A percentile compares a stretch with the other conserved stretches of the same genome.
These are phyloP conservation scores for Talaromyces islandicus DNA, from an alignment of 2,329 filamentous ascomycete genomes.

Conservation along the genomic window DNA sequence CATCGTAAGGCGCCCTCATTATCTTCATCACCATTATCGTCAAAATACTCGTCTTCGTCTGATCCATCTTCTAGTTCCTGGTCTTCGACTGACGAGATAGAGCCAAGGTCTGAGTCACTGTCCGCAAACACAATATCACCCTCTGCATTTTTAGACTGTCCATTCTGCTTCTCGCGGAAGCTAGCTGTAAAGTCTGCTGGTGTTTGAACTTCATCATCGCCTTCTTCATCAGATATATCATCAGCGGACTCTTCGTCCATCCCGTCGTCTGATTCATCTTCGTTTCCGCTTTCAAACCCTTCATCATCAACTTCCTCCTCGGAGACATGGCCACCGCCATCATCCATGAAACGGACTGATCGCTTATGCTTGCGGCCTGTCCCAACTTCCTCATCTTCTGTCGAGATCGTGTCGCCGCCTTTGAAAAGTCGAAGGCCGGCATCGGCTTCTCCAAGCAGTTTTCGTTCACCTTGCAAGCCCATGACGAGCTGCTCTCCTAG, in stretches of 20 bases:
- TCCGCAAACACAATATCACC: slow-evolving; percentile 88
- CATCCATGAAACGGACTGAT: slow-evolving; percentile 46
- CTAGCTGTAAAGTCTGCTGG: slow-evolving; percentile 39
- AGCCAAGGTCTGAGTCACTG: slow-evolving; percentile 93
- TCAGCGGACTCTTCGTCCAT: slow-evolving; percentile 29
- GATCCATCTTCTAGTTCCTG: slow-evolving; percentile 47
- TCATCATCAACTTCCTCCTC: slow-evolving; percentile 45
- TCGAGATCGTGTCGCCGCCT: slow-evolving; percentile 62
- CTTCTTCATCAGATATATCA: slow-evolving; percentile 31
- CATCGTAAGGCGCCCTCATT: slow-evolving; percentile 71
- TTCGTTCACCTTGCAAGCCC: slow-evolving; percentile 75
- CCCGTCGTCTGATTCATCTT: slow-evolving; percentile 43
- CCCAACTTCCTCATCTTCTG: slow-evolving; percentile 52
- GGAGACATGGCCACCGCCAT: slow-evolving; percentile 48
- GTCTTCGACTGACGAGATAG: slow-evolving; percentile 62
- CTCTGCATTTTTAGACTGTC: slow-evolving; percentile 50
- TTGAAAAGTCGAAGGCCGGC: slow-evolving; percentile 81
- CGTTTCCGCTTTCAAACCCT: slow-evolving; percentile 43
- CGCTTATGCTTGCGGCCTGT: slow-evolving; percentile 50
- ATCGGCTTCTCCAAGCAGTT: slow-evolving; percentile 73
- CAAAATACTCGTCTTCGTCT: slow-evolving; percentile 40
- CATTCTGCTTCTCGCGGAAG: slow-evolving; percentile 43
- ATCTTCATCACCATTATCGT: slow-evolving; percentile 53
- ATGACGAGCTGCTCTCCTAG: slow-evolving; percentile 94
- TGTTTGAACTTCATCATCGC: slow-evolving; percentile 30